phyloP scores from a whole-genome alignment of 208 protist species.

The Leishmania braziliensis region DNA sequence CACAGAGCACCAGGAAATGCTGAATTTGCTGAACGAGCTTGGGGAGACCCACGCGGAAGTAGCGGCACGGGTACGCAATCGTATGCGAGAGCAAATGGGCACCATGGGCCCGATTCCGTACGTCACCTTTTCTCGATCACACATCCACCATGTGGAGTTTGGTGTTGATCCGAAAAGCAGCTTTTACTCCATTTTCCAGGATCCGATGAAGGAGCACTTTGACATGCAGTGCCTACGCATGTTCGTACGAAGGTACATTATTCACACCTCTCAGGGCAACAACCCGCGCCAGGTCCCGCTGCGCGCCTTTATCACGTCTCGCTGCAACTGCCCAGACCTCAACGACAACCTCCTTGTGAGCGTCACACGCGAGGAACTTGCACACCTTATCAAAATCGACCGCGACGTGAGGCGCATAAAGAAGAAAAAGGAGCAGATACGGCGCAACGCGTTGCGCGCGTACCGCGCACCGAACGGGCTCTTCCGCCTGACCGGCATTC shows the following conservation, averaged over 20 bases:
- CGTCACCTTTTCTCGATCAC: conserved; percentile 70
- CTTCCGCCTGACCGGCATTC: conserved; percentile 56
- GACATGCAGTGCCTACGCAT: conserved; percentile 89
- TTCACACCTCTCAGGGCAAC: conserved; percentile 76
- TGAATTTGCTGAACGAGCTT: conserved; percentile 15
- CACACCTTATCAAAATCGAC: conserved; percentile 65
- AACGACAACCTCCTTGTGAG: conserved; percentile 59
- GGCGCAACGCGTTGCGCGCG: conserved; percentile 31
- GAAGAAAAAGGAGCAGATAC: conserved; percentile 31
- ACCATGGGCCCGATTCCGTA: conserved; percentile 74
- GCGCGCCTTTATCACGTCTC: conserved; percentile 61
- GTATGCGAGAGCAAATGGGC: conserved; percentile 27
- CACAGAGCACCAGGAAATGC: conserved; percentile 1
- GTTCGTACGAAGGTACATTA: conserved; percentile 81
- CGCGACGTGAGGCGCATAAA: conserved; percentile 51
- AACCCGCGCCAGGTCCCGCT: conserved; percentile 67
- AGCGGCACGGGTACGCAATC: conserved; percentile 28
- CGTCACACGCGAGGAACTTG: conserved; percentile 67
- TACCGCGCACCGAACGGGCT: conserved; percentile 50
- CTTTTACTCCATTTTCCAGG: conserved; percentile 69
- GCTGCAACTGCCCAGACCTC: conserved; percentile 56
- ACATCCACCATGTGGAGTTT: conserved; percentile 80
- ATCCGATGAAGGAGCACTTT: conserved; percentile 51
- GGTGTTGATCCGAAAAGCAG: conserved; percentile 47
- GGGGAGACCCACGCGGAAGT: conserved; percentile 26